Conservation (phyloP, 768 basidiomycete genomes). For the Cystobasidium tubakii region DNA sequence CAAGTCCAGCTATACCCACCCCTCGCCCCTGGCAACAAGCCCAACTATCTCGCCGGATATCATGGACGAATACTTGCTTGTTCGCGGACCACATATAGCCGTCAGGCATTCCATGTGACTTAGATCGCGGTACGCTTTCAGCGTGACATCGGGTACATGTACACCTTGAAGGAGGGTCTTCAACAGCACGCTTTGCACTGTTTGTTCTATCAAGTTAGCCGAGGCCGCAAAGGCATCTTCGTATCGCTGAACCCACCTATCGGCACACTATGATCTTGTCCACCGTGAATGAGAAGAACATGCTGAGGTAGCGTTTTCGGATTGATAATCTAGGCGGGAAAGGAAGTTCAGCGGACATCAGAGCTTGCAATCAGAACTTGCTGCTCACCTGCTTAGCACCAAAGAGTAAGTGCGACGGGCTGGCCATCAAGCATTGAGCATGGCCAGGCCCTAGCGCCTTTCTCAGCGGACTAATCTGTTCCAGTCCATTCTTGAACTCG, state of each 20-base stretch:
- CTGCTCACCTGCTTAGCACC: slow-evolving; percentile 31
- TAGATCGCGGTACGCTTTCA: slow-evolving; percentile 22
- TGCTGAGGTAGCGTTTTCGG: slow-evolving; percentile 13
- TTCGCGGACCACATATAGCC: slow-evolving; percentile 2
- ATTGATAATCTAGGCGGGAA: slow-evolving; percentile 11
- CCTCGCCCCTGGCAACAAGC: slow-evolving; percentile 6
- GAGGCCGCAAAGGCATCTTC: neutral
- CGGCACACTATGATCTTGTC: slow-evolving; percentile 12
- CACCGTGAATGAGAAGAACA: slow-evolving; percentile 28
- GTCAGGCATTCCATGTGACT: slow-evolving; percentile 34
- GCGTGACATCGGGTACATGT: slow-evolving; percentile 4
- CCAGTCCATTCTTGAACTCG: slow-evolving; percentile 40
- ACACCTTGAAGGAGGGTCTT: slow-evolving; percentile 25
- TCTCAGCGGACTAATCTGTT: slow-evolving; percentile 38
- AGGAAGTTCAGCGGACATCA: neutral
- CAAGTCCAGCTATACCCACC: neutral
- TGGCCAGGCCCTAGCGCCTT: slow-evolving; percentile 27
- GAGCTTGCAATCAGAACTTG: too few species aligned
- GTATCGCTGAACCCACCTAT: neutral
- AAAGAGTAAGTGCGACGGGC: slow-evolving; percentile 19
- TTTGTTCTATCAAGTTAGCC: neutral
- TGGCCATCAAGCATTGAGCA: slow-evolving; percentile 26
- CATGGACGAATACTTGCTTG: slow-evolving; percentile 32
- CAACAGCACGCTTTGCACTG: slow-evolving; percentile 27
- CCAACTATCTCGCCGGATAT: slow-evolving; percentile 24